Evolutionary conservation across 805 yeast species (phyloP).

Genomic region (Saccharomycopsis sp.): DNA sequence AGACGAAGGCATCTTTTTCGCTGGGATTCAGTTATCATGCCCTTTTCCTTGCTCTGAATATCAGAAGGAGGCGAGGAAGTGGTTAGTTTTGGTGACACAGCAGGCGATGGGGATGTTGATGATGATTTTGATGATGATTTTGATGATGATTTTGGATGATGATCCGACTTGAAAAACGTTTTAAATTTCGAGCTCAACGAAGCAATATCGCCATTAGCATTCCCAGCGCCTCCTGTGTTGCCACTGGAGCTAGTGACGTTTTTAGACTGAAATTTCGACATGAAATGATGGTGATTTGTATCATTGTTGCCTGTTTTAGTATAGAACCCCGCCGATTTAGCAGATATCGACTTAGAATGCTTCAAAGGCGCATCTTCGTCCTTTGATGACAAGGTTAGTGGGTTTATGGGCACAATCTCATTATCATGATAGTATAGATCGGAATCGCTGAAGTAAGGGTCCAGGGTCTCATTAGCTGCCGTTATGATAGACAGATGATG

Average conservation of each 20-base stretch:
- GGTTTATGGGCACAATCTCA: neutral
- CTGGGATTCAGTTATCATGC: too few species aligned
- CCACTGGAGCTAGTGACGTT: neutral
- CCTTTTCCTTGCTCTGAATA: neutral
- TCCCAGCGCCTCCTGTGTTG: neutral
- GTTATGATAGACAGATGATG: neutral
- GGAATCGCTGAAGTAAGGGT: neutral
- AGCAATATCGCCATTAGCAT: neutral
- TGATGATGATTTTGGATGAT: neutral
- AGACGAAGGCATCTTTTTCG: too few species aligned
- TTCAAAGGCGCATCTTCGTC: neutral
- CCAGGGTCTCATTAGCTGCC: neutral
- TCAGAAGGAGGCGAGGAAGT: neutral
- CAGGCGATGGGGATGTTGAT: neutral
- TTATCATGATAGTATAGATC: neutral
- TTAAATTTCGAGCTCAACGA: neutral
- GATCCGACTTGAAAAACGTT: neutral
- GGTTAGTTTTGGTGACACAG: neutral
- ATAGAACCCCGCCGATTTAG: neutral
- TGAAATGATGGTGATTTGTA: neutral
- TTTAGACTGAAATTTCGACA: slow-evolving; percentile 1
- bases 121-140: neutral
- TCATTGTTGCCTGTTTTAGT: neutral
- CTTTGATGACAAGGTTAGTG: neutral
- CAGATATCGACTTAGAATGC: neutral